Evolutionary conservation across 495 filamentous ascomycete species (phyloP), one percentile per base, ranked within the genome.

Genomic region (Aspergillus incahuasiensis): DNA sequence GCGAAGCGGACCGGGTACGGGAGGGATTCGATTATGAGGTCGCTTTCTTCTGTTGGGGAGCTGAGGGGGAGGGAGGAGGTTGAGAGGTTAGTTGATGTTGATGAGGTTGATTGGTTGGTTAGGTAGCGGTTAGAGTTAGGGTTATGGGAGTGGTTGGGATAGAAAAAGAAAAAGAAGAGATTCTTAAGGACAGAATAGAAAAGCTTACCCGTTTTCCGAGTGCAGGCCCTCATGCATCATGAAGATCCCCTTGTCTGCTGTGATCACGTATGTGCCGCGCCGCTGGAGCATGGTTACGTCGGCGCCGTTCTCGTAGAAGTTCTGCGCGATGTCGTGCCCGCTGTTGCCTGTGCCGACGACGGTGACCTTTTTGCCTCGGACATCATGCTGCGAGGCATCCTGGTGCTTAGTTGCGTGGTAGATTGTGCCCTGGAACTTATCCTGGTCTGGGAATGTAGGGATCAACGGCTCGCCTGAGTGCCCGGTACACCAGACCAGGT

Each of bases 301-400:
- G 24, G 73, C 71, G 0, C 90, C 90, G 32, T 88, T 84, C 55
- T 92, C 87, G 65, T 85, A 85, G 62, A 79, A 92, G 63, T 92
- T 86, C 67, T 92, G 86, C 12, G 87, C 85, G 57, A 94, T 94
- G 62, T 94, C 90, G 60, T 92, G 86, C n/a, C 80, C 82, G 16
- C 87, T 90, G 63, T 91, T 94, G 63, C 90, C 88, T 41, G 84
- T 87, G 3, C 90, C 90, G 4, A 95, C 82, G 0, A 95, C 81
- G n/a, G 92, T 69, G 0, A 83, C 90, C 50, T 84, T 87, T 63
- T 86, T 89, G 5, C 81, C 82, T 9, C 71, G 69, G 7, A 73
- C 65, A 34, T 72, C 60, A 15, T 56, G 51, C 19, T 68, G 57
- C 8, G 72, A 66, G 1, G 73, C 73, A 46, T 76, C 71, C 12